These are phyloP conservation scores for Neopestalotiopsis sp. DNA, from an alignment of 2,329 filamentous ascomycete species.

Conservation along the genomic window DNA sequence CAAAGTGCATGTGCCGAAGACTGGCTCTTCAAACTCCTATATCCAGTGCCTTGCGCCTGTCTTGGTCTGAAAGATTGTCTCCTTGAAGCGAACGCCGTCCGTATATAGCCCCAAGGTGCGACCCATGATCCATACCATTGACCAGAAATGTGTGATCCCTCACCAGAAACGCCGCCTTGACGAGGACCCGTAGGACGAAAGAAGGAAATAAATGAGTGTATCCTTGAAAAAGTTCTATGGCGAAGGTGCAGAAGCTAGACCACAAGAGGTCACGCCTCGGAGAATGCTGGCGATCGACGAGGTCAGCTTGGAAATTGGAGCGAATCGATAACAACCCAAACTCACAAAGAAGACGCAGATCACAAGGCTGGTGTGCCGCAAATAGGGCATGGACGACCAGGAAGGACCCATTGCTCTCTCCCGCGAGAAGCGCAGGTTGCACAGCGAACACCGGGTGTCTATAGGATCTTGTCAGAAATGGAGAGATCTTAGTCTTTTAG, in stretches of 20 bases:
- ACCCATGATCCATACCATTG: neutral
- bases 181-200: neutral
- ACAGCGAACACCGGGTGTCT: constrained; percentile 15
- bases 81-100: neutral
- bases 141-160: neutral
- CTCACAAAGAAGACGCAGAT: neutral
- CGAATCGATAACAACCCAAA: neutral
- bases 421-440: constrained; percentile 14
- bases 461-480: constrained; percentile 4
- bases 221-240: neutral
- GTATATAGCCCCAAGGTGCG: neutral
- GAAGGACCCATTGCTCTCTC: constrained; percentile 18
- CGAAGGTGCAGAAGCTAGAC: neutral
- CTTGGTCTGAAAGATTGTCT: neutral
- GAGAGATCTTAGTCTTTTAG: neutral
- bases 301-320: neutral
- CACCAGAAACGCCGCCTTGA: constrained; percentile 4
- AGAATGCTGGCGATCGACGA: neutral
- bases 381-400: constrained; percentile 16
- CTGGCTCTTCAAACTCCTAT: neutral
- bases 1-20: neutral
- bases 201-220: neutral
- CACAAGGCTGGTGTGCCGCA: constrained; percentile 18
- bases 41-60: neutral
- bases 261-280: neutral